Conservation (phyloP, 179 eudicot genomes). For the Beta macrorhiza region DNA sequence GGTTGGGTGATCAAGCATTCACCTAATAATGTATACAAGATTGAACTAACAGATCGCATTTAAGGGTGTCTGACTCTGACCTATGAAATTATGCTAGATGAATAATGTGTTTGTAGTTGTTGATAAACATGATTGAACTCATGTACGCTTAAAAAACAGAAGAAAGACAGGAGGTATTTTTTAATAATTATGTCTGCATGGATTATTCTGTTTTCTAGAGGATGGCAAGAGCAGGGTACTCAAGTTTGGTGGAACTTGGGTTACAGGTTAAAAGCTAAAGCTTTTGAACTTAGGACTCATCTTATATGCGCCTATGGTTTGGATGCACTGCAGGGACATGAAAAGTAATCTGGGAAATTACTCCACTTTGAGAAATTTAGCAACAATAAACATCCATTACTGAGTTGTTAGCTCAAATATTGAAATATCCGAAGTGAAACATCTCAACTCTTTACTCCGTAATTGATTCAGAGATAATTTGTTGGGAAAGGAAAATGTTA, state of each 20-base stretch:
- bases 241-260: not conserved
- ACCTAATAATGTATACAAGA: no score
- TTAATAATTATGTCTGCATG: not conserved
- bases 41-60: no score
- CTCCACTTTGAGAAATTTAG: not conserved
- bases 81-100: not conserved
- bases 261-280: not conserved
- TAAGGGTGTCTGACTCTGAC: not conserved
- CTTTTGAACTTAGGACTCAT: not conserved
- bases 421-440: not conserved
- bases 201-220: not conserved
- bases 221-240: not conserved
- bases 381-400: not conserved
- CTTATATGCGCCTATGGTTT: not conserved
- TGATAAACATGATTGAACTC: not conserved
- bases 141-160: not conserved
- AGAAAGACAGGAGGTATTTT: not conserved
- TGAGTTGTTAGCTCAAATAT: not conserved
- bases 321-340: not conserved
- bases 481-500: not conserved
- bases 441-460: not conserved
- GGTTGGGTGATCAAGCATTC: not conserved
- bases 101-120: not conserved
- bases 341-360: not conserved
- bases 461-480: not conserved